These are phyloP conservation scores for Didymella exigua DNA, from an alignment of 2,329 filamentous ascomycete species.

Conservation along the genomic window DNA sequence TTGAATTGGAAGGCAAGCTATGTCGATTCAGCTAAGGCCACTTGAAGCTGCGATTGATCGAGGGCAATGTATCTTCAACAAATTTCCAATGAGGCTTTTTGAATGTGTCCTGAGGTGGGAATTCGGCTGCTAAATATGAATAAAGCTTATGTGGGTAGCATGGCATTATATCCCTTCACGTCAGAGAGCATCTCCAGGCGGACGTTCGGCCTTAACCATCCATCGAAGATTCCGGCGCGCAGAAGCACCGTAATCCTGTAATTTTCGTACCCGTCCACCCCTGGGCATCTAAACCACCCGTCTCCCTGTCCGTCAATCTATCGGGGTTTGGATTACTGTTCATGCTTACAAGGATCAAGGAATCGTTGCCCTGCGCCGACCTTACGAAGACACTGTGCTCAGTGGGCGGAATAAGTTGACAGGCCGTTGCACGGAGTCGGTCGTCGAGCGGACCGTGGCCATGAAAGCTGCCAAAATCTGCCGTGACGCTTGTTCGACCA, in stretches of 20 bases:
- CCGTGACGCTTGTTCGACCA: slow-evolving; percentile 21
- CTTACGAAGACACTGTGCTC: slow-evolving; percentile 45
- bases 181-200: slow-evolving; percentile 46
- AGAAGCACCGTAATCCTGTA: slow-evolving; percentile 26
- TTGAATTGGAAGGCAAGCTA: slow-evolving; percentile 15
- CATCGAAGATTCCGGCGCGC: slow-evolving; percentile 1
- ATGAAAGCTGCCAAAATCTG: slow-evolving; percentile 24
- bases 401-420: slow-evolving; percentile 35
- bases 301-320: slow-evolving; percentile 37
- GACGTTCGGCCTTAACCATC: slow-evolving; percentile 38
- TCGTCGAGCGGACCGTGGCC: slow-evolving; percentile 36
- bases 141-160: slow-evolving; percentile 39
- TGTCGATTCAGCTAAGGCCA: not conserved
- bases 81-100: slow-evolving; percentile 11
- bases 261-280: slow-evolving; percentile 33
- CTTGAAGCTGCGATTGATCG: slow-evolving; percentile 4
- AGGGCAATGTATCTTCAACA: slow-evolving; percentile 12
- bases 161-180: slow-evolving; percentile 49
- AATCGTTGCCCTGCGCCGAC: slow-evolving; percentile 44
- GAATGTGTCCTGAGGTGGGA: slow-evolving; percentile 25
- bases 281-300: slow-evolving; percentile 37
- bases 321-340: slow-evolving; percentile 45
- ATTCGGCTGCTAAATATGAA: slow-evolving; percentile 37
- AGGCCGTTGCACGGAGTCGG: slow-evolving; percentile 43
- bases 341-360: slow-evolving; percentile 38